phyloP scores from a whole-genome alignment of 352 stramenopile genomes.

The Pythium coloratum region DNA sequence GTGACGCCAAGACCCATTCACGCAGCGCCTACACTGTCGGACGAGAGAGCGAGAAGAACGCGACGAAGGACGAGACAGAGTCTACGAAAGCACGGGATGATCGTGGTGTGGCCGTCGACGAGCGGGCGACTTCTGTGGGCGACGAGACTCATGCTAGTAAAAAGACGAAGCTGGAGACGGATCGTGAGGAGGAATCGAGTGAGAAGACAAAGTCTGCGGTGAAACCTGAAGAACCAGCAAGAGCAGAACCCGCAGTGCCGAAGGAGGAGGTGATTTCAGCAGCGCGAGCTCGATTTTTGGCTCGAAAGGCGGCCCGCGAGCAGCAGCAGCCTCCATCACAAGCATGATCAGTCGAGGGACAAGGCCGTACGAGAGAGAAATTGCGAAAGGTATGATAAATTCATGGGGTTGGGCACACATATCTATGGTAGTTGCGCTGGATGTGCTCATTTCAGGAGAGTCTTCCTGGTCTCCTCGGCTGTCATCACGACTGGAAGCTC shows the following conservation, averaged over 20 bases:
- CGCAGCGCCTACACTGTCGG: slow-evolving; percentile 84
- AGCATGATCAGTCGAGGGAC: background rate
- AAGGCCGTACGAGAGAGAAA: too few species aligned
- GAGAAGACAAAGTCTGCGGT: background rate
- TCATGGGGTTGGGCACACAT: too few species aligned
- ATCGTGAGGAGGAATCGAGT: background rate
- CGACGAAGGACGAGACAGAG: background rate
- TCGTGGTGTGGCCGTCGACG: background rate
- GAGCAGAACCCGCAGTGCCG: slow-evolving; percentile 9
- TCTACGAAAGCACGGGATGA: background rate
- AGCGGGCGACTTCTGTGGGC: background rate
- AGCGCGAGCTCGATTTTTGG: slow-evolving; percentile 82
- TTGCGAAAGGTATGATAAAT: background rate
- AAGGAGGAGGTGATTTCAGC: slow-evolving; percentile 62
- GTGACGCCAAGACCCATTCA: slow-evolving; percentile 51
- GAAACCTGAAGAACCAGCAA: background rate
- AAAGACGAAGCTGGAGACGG: background rate
- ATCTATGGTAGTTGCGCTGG: too few species aligned
- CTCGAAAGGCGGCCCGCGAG: slow-evolving; percentile 67
- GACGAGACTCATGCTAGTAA: background rate
- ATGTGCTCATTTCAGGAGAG: too few species aligned
- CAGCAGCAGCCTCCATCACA: slow-evolving; percentile 5
- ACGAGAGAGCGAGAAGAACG: background rate
- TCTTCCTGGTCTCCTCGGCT: too few species aligned
- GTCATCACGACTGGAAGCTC: too few species aligned